Evolutionary conservation across 2,329 filamentous ascomycete genomes (phyloP), one percentile per base, ranked within the genome.

Genomic region (Ophiostoma ulmi): DNA sequence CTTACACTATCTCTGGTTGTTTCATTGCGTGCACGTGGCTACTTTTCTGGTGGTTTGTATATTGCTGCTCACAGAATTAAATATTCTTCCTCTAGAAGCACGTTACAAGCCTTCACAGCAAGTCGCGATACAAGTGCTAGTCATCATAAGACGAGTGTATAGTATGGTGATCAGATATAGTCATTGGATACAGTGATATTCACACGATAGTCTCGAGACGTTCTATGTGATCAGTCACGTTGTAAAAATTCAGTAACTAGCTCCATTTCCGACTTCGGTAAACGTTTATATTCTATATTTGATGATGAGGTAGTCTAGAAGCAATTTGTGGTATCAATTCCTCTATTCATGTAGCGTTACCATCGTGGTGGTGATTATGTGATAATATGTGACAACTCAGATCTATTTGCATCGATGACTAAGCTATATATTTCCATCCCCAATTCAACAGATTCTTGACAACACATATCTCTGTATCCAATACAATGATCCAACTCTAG

Each of bases 21-120:
- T 58, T 58, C 52, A 58, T 58, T 58, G 52, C 52, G n/a, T 58
- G 26, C 52, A 58, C 52, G 52, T 58, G 52, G 52, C 52, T 58
- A n/a, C n/a, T 58, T 26, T n/a, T 26, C 52, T 22, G 52, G 22
- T 13, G 13, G 22, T n/a, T 58, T 4, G 22, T 58, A 22, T 26
- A n/a, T 55, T 44, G 11, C 13, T 14, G 44, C 17, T 20, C 44
- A 17, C 2, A n/a, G 44, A 48, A 5, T 5, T 7, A 7, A 20
- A 8, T 20, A 48, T 11, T 48, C 14, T n/a, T 17, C 41, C 41
- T 44, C 41, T 20, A 8, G 17, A 48, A 48, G 20, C 17, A 48
- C 17, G 41, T 44, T 20, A 17, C 14, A 44, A 17, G 1, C 14
- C 41, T 44, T 44, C 14, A 44, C 41, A 44, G 41, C 13, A 17